Evolutionary conservation across 2,329 filamentous ascomycete genomes (phyloP), one percentile per base, ranked within the genome.

Genomic region (Aspergillaceae sp.): DNA sequence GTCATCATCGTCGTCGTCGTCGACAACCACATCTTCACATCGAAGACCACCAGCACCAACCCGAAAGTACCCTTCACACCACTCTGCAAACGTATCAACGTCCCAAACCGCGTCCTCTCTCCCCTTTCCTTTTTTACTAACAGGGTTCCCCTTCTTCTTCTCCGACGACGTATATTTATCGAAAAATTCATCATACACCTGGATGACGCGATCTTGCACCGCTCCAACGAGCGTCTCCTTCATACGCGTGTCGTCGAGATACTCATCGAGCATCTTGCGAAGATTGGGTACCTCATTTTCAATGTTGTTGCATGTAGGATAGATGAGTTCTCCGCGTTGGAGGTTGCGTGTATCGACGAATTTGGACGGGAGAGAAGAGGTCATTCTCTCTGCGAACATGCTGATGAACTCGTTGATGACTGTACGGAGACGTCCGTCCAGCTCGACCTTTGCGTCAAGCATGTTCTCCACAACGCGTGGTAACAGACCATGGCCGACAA

Each of bases 401-500:
- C 71, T 73, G n/a, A 80, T 82, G 52, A 85, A 82, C 48, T 83
- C 79, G 47, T 80, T 82, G 60, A 85, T 84, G 1, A 79, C 78
- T 4, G 74, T 76, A 36, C 82, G 67, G 5, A 85, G 69, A 5
- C 77, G 70, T 1, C 77, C 79, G 53, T 85, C 82, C 0, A 85
- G 71, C 60, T 85, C 81, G 7, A 78, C 79, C 65, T 84, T 84
- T 19, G 82, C 82, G 57, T 85, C 82, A 10, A 84, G 73, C 81
- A 85, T 84, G 58, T 84, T 84, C 58, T 84, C 80, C 0, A 85
- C 78, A 2, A 85, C 81, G 40, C 78, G 78, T 0, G 82, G 82
- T 29, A 84, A 67, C 2, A 84, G 73, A 7, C 75, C 73, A 33
- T 74, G 70, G 29, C 76, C 74, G 45, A 80, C 74, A 7, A 84